Conservation (phyloP, 2,329 filamentous ascomycete genomes). For the Fusarium hainanense region DNA sequence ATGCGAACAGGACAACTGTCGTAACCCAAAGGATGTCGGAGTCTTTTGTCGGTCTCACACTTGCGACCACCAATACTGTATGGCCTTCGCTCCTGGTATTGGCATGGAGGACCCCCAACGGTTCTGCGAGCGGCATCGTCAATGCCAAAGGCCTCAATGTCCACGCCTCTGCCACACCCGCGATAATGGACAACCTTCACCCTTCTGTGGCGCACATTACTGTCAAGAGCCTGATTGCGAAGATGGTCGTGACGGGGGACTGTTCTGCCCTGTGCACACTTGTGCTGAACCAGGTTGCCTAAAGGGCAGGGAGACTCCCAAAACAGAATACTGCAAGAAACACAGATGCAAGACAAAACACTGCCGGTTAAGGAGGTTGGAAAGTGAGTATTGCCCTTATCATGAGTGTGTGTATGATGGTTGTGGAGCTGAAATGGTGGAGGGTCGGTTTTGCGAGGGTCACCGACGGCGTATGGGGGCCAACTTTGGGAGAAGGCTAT, state of each 20-base stretch:
- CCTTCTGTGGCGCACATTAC: constrained; percentile 47
- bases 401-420: constrained; percentile 46
- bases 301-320: constrained; percentile 19
- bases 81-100: constrained; percentile 36
- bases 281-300: constrained; percentile 44
- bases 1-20: constrained; percentile 43
- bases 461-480: constrained; percentile 33
- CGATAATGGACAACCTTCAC: constrained; percentile 40
- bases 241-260: constrained; percentile 33
- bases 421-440: constrained; percentile 39
- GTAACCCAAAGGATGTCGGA: constrained; percentile 26
- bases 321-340: constrained; percentile 39
- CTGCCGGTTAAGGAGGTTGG: constrained; percentile 39
- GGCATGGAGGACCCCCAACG: constrained; percentile 28
- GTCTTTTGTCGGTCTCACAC: constrained; percentile 46
- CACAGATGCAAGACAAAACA: constrained; percentile 43
- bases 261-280: constrained; percentile 45
- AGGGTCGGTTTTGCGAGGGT: constrained; percentile 38
- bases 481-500: constrained; percentile 17
- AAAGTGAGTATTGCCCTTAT: constrained; percentile 39
- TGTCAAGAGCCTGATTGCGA: constrained; percentile 46
- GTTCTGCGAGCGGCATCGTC: constrained; percentile 48
- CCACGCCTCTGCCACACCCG: constrained; percentile 44
- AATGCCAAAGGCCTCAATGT: constrained; percentile 41
- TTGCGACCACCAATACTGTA: constrained; percentile 43